Conservation (phyloP, 2,329 filamentous ascomycete genomes). For the Erysiphe pulchra region DNA sequence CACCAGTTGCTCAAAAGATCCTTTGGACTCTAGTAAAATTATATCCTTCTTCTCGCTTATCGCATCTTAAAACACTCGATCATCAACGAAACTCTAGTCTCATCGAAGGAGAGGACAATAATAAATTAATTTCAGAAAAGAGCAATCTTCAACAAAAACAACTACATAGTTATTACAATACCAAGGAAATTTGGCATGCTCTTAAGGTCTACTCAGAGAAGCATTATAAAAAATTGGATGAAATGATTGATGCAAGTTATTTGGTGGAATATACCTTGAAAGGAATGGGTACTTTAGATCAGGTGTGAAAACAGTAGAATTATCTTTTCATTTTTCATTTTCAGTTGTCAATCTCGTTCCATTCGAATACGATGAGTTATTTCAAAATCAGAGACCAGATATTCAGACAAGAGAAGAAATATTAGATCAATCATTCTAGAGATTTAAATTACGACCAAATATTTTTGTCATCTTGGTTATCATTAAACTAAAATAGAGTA, state of each 20-base stretch:
- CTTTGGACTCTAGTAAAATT: slow-evolving; percentile 54
- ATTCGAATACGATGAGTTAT: no score
- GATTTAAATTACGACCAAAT: no score
- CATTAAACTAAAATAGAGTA: no score
- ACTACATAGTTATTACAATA: slow-evolving; percentile 20
- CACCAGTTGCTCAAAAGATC: slow-evolving; percentile 63
- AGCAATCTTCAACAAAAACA: background rate
- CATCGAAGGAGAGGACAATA: background rate
- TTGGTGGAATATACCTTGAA: slow-evolving; percentile 77
- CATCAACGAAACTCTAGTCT: slow-evolving; percentile 21
- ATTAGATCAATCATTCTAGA: no score
- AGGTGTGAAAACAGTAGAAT: no score
- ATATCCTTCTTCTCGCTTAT: slow-evolving; percentile 56
- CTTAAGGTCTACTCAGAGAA: slow-evolving; percentile 75
- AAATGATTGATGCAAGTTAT: slow-evolving; percentile 82
- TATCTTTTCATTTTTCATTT: no score
- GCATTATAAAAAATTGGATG: slow-evolving; percentile 74
- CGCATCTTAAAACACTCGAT: slow-evolving; percentile 36
- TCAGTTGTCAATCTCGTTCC: no score
- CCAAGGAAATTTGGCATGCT: slow-evolving; percentile 71
- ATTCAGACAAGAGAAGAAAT: no score
- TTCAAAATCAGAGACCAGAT: no score
- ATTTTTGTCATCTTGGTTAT: no score
- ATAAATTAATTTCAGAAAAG: no score
- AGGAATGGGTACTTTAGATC: slow-evolving; percentile 48